Evolutionary conservation across 108 stramenopile species (phyloP), one percentile per base, ranked within the genome.

Genomic region (Nitzschia inconspicua): DNA sequence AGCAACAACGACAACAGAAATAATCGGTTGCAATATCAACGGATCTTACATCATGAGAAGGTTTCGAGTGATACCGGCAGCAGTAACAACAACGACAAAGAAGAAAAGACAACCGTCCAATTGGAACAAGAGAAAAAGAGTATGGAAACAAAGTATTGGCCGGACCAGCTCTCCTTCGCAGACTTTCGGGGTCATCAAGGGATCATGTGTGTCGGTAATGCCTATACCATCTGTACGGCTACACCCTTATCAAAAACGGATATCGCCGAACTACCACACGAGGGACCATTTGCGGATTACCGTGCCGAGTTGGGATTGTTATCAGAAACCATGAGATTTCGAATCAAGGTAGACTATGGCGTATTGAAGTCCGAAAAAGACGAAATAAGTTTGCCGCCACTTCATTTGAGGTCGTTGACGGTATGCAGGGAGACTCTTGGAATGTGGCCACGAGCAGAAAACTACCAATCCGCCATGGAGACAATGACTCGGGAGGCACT

Each of bases 171-270:
- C 61, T 47, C 13, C 18, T 36, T 75, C 13, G 42, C 63, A 18
- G 93, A 94, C 63, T 94, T 94, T 75, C 76, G 93, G 34, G 93
- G 93, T 28, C 65, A 69, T 4, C 84, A 85, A 41, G 93, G 93
- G 24, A 89, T 66, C 73, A 94, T 94, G 93, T 84, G 82, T 57
- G 89, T 91, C 18, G 88, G 88, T 4, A 88, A 85, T 55, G 87
- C 78, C 7, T 91, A 87, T 47, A 89, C 89, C 1, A 79, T 87
- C 31, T 82, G 84, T 40, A 76, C 73, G 42, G 77, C 73, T 0
- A 34, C 71, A 20, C 76, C 79, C 14, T 28, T 89, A 36, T n/a
- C 18, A 4, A 55, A 62, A 0, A 41, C 47, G 3, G 48, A 60
- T 30, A 40, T 65, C 20, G 60, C 29, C 2, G 26, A 69, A 4